These are phyloP conservation scores for Apium graveolens DNA, from an alignment of 129 eudicot species.

Conservation along the genomic window DNA sequence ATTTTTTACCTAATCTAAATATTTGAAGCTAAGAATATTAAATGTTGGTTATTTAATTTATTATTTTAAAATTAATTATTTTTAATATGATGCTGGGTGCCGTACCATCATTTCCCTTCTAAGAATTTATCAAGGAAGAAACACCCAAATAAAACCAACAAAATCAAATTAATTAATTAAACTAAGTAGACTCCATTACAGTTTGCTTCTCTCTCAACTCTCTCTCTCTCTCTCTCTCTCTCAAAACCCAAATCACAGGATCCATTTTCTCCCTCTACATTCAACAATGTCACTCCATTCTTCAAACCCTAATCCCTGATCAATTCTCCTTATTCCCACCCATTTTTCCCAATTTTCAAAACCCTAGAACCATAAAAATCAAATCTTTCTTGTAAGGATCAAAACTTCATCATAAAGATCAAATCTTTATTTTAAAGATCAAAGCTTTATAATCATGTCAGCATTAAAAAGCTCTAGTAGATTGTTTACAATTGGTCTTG, in stretches of 20 bases:
- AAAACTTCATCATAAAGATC: not conserved
- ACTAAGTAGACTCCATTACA: not conserved
- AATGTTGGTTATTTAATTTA: too few relatives aligned
- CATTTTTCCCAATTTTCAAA: not conserved
- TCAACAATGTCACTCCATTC: conserved; percentile 6
- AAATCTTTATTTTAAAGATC: not conserved
- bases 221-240: not conserved
- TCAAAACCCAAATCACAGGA: not conserved
- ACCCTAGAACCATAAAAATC: conserved; percentile 1
- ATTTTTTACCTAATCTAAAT: too few relatives aligned
- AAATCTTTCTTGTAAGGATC: not conserved
- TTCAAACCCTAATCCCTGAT: conserved; percentile 4
- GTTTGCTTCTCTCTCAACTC: not conserved
- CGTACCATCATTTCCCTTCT: not conserved
- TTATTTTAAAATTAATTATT: too few relatives aligned
- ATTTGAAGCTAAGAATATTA: too few relatives aligned
- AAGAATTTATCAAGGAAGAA: not conserved
- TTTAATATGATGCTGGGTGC: not conserved
- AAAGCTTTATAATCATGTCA: conserved; percentile 22
- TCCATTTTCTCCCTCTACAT: not conserved
- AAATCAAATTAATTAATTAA: not conserved
- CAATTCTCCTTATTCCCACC: not conserved
- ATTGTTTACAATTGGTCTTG: conserved; percentile 59
- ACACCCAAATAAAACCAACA: not conserved
- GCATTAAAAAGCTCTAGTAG: conserved; percentile 40